Evolutionary conservation across 192 early-diverging fungal genomes (phyloP).

Genomic region (Gamsiella multidivaricata): DNA sequence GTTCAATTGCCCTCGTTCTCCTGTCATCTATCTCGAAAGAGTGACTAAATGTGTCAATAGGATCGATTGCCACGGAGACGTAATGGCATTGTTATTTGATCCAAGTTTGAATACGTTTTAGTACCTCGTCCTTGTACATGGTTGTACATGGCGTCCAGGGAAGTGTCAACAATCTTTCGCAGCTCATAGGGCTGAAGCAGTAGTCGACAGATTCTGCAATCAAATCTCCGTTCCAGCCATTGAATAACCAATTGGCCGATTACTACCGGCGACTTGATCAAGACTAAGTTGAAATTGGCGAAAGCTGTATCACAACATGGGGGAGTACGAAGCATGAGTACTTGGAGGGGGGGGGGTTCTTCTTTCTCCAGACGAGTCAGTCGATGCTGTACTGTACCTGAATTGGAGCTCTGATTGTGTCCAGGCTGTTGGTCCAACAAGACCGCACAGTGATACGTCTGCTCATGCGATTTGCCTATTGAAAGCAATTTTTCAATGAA

Average conservation of each 20-base stretch:
- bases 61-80: too few relatives aligned
- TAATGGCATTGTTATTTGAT: background rate
- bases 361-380: too few relatives aligned
- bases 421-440: background rate
- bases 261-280: constrained; percentile 25
- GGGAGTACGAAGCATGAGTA: background rate
- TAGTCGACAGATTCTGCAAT: constrained; percentile 38
- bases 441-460: constrained; percentile 25
- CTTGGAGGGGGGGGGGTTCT: too few relatives aligned
- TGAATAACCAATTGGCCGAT: constrained; percentile 26
- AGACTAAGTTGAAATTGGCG: constrained; percentile 20
- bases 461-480: constrained; percentile 35
- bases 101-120: background rate
- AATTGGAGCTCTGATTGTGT: background rate
- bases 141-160: constrained; percentile 22
- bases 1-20: constrained; percentile 14
- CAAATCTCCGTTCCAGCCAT: constrained; percentile 48
- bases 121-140: constrained; percentile 22
- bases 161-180: constrained; percentile 33
- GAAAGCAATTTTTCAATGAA: background rate
- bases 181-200: constrained; percentile 32
- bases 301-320: constrained; percentile 10
- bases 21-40: background rate
- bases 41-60: too few relatives aligned
- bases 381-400: constrained; percentile 7